Evolutionary conservation across 768 basidiomycete genomes (phyloP).

Genomic region (Lactarius sp.): DNA sequence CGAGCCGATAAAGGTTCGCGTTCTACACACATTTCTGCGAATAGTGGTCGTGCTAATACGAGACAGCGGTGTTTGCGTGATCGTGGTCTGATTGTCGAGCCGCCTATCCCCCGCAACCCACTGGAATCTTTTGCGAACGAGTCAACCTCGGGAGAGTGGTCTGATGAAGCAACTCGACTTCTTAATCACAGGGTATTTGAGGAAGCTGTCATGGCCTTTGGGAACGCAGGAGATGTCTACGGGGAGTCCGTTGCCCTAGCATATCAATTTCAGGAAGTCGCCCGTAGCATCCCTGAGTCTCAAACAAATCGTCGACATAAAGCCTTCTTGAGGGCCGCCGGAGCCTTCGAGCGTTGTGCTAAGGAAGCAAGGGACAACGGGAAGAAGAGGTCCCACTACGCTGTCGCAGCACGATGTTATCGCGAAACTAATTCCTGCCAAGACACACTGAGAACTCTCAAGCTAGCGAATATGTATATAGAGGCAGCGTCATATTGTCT

Average conservation of each 20-base stretch:
- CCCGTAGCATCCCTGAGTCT: slow-evolving; percentile 6
- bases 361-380: neutral
- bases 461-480: slow-evolving; percentile 8
- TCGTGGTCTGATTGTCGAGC: neutral
- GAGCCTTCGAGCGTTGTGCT: slow-evolving; percentile 4
- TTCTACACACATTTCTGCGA: slow-evolving; percentile 30
- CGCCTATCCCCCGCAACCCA: neutral
- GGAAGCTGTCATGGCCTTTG: slow-evolving; percentile 14
- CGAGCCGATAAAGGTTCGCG: slow-evolving; percentile 41
- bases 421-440: neutral
- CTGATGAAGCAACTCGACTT: slow-evolving; percentile 10
- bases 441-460: slow-evolving; percentile 2
- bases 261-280: slow-evolving; percentile 5
- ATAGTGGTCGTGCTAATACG: neutral
- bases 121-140: slow-evolving; percentile 4
- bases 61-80: slow-evolving; percentile 3
- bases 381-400: neutral
- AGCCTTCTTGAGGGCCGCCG: slow-evolving; percentile 6
- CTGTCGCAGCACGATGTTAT: slow-evolving; percentile 12
- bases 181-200: slow-evolving; percentile 3
- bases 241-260: neutral
- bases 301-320: slow-evolving; percentile 1
- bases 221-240: slow-evolving; percentile 7
- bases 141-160: slow-evolving; percentile 15
- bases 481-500: slow-evolving; percentile 20